These are phyloP conservation scores for Boechera retrofracta DNA, from an alignment of 345 rosid genomes.

Conservation along the genomic window DNA sequence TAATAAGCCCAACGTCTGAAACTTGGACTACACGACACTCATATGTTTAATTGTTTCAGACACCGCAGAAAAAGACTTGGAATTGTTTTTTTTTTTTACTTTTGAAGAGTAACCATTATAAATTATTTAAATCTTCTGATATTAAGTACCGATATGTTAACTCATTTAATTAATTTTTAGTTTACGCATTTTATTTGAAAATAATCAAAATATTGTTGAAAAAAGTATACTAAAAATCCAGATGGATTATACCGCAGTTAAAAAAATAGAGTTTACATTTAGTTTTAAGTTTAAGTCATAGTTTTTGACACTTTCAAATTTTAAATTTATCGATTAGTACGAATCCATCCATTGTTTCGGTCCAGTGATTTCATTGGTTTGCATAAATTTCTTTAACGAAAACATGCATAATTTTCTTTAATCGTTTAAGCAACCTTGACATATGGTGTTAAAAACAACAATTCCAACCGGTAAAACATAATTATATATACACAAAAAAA, in stretches of 20 bases:
- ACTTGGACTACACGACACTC: slow-evolving; percentile 24
- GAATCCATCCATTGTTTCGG: background rate
- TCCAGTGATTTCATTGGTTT: background rate
- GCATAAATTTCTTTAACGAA: background rate
- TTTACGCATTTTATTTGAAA: background rate
- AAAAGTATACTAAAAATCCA: background rate
- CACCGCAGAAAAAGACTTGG: background rate
- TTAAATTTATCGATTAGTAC: background rate
- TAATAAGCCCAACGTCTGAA: slow-evolving; percentile 13
- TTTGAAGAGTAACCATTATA: background rate
- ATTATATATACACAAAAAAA: background rate
- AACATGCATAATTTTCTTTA: background rate
- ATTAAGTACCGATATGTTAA: background rate
- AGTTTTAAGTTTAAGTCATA: background rate
- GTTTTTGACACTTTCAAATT: background rate
- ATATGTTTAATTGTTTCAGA: slow-evolving; percentile 15
- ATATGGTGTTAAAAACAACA: background rate
- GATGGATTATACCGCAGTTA: background rate
- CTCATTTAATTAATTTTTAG: too few species aligned
- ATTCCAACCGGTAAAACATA: background rate
- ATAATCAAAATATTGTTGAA: background rate
- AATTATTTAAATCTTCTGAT: background rate
- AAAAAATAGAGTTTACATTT: background rate
- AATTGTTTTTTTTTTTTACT: background rate
- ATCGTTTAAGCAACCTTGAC: background rate